These are phyloP conservation scores for Amphibolis antarctica DNA, from an alignment of 106 monocot genomes.

Conservation along the genomic window DNA sequence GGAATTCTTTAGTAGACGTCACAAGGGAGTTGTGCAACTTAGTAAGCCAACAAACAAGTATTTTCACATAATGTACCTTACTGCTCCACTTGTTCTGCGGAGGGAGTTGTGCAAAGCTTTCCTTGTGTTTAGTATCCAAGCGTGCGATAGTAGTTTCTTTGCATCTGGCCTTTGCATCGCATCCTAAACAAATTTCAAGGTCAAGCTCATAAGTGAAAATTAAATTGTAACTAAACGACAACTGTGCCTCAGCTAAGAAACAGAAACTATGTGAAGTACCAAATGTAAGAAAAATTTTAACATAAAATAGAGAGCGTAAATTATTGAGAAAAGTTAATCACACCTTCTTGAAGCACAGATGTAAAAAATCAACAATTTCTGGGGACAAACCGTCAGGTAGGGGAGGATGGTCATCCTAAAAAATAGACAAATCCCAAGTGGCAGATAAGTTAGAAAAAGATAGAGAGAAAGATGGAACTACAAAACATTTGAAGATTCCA, in stretches of 20 bases:
- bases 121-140: conserved; percentile 93
- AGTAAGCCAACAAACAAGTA: background rate
- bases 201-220: conserved; percentile 12
- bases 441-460: background rate
- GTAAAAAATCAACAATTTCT: conserved; percentile 92
- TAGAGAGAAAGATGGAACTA: no score
- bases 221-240: background rate
- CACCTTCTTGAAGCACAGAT: conserved; percentile 93
- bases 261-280: background rate
- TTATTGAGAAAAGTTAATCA: background rate
- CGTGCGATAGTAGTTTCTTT: conserved; percentile 71
- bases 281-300: background rate
- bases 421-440: background rate
- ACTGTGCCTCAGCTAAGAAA: background rate
- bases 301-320: background rate
- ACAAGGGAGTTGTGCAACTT: no score
- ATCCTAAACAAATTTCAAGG: conserved; percentile 41
- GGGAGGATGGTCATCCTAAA: conserved; percentile 81
- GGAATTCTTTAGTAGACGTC: background rate
- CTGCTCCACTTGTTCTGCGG: conserved; percentile 42
- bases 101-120: conserved; percentile 61
- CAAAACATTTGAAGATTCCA: no score
- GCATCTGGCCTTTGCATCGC: conserved; percentile 99
- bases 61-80: conserved; percentile 31
- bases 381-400: conserved; percentile 87